These are phyloP conservation scores for Achaetomium macrosporum DNA, from an alignment of 2,329 filamentous ascomycete species.

Conservation along the genomic window DNA sequence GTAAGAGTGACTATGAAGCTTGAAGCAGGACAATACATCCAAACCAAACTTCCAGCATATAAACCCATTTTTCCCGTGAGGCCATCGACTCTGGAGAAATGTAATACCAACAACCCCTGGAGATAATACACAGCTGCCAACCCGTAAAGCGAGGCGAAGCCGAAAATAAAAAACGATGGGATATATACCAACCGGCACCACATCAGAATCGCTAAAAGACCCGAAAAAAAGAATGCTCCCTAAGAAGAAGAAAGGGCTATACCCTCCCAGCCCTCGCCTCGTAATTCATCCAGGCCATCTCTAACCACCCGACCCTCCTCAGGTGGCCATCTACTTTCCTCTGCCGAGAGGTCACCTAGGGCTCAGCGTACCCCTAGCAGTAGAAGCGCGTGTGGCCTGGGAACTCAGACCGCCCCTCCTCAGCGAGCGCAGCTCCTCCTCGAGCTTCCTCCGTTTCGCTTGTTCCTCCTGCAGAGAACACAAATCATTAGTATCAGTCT, in stretches of 20 bases:
- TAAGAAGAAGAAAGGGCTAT: background rate
- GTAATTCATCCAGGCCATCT: constrained; percentile 1
- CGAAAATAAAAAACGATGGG: background rate
- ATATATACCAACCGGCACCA: no score
- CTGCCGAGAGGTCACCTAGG: constrained; percentile 13
- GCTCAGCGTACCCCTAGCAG: constrained; percentile 37
- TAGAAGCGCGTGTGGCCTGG: constrained; percentile 14
- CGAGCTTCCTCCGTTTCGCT: constrained; percentile 40
- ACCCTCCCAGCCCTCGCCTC: background rate
- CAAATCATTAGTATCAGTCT: constrained; percentile 9
- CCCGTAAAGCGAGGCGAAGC: background rate
- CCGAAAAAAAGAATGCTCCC: background rate
- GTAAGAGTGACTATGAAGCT: no score
- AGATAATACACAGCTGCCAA: no score
- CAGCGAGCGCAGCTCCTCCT: constrained; percentile 45
- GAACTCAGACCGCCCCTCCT: constrained; percentile 28
- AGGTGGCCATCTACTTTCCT: background rate
- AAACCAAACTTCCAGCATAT: no score
- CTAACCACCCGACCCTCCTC: background rate
- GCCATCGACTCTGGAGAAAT: no score
- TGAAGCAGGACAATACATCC: no score
- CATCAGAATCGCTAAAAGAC: background rate
- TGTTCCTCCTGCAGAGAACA: constrained; percentile 42
- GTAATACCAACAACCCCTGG: no score
- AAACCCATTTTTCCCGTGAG: no score